phyloP scores from a whole-genome alignment of 306 rosid genomes.

The Spatholobus suberectus region DNA sequence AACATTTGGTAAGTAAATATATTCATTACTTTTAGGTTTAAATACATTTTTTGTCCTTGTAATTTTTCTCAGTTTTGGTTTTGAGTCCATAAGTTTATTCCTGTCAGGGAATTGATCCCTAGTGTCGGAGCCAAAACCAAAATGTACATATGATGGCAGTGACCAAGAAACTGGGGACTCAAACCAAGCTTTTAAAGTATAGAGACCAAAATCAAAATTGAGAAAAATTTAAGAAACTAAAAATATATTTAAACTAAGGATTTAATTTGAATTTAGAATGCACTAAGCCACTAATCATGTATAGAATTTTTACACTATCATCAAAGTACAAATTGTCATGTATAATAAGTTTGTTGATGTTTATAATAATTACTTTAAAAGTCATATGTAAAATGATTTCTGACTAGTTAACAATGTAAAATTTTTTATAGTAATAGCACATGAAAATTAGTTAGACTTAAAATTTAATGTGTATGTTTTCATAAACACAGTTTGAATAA shows the following conservation, averaged over 20 bases:
- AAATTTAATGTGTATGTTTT: neutral
- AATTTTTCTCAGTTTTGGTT: neutral
- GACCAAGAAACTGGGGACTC: neutral
- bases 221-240: neutral
- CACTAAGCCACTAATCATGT: neutral
- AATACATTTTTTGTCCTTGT: neutral
- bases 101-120: neutral
- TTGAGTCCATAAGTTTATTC: neutral
- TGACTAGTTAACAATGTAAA: neutral
- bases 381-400: neutral
- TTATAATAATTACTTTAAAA: neutral
- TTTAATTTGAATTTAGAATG: neutral
- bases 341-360: neutral
- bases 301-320: neutral
- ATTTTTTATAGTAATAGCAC: neutral
- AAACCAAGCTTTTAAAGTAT: neutral
- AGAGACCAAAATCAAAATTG: neutral
- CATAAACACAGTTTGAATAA: neutral
- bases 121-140: neutral
- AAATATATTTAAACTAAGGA: neutral
- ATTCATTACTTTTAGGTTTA: neutral
- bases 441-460: neutral
- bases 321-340: neutral
- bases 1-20: conserved; percentile 64
- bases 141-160: neutral